A percentile compares a stretch with the other conserved stretches of the same genome.
Conservation (phyloP, 768 basidiomycete genomes). For the Ramaria sp. region DNA sequence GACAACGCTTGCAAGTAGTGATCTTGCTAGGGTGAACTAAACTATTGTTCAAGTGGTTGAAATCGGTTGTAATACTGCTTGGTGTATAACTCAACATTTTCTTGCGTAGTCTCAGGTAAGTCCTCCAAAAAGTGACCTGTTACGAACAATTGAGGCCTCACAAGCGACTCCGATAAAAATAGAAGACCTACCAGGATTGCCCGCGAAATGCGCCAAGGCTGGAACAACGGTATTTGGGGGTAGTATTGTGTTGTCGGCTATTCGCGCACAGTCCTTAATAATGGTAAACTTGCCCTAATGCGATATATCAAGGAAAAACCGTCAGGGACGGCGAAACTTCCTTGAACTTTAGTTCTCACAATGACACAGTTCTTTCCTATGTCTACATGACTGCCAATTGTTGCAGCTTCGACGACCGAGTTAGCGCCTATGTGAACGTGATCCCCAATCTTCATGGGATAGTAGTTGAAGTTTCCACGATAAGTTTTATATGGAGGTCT, state of each 20-base stretch:
- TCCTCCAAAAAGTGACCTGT: conserved; percentile 74
- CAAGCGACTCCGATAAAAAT: neutral
- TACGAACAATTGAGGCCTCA: neutral
- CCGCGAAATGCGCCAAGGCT: conserved; percentile 72
- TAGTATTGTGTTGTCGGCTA: conserved; percentile 82
- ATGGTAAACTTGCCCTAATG: conserved; percentile 88
- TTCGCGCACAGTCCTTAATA: conserved; percentile 89
- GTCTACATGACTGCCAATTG: conserved; percentile 87
- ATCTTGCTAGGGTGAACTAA: neutral
- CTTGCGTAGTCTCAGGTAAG: conserved; percentile 89
- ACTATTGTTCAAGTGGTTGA: conserved; percentile 38
- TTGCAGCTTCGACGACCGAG: conserved; percentile 86
- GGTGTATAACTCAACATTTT: conserved; percentile 76
- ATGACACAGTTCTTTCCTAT: conserved; percentile 96
- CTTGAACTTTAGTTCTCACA: conserved; percentile 33
- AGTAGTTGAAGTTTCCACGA: conserved; percentile 89
- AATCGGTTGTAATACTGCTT: conserved; percentile 83
- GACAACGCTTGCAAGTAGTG: neutral
- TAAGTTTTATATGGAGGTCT: conserved; percentile 88
- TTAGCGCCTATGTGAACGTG: conserved; percentile 90
- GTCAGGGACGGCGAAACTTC: neutral
- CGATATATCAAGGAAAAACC: neutral
- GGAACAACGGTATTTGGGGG: conserved; percentile 92
- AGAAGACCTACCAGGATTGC: conserved; percentile 66
- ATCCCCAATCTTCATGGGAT: conserved; percentile 95